Base-by-base conservation (phyloP, 2,329 filamentous ascomycete genomes). In the Sordariomycetes sp. region DNA sequence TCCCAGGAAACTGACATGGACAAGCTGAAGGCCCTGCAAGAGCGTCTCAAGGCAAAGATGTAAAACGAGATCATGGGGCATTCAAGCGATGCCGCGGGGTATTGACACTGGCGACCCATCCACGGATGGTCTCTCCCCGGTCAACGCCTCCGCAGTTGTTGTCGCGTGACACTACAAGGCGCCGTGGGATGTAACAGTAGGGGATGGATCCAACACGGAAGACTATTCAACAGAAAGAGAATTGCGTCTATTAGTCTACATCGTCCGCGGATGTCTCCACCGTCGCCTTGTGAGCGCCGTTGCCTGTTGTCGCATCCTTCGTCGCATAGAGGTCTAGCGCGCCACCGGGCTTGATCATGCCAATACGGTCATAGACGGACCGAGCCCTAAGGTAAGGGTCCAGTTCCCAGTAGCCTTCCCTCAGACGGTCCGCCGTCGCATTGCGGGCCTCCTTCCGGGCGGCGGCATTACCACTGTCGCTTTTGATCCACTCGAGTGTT, bases 21-120 rank as follows among this genome's bases (percentile, higher is more conserved):
- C 1, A 82, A 86, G 69, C 76, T 99, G 66, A 89, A 92, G 79
- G 83, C 82, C 62, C 76, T 95, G 61, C 79, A 82, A 61, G 90
- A 93, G 71, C 89, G 96, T 58, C 79, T 99, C 68, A 95, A 95
- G 81, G 74, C 87, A 18, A 96, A 91, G 80, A 93, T 97, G 80
- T 96, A 78, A 57, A 59, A 18, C 5, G 18, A 53, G 28, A n/a
- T 11, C 5, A 53, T 16, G 32, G 11, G 24, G 24, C 25, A 34
- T 53, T 16, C 20, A 20, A n/a, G 8, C n/a, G 20, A 22, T 3
- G 22, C 11, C 22, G 16, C 16, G n/a, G 16, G 18, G 18, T 46
- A 7, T n/a, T 7, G 16, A n/a, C 40, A n/a, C 11, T 6, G 8
- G 28, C 28, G 8, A 32, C 28, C 8, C 28, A 32, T 32, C 8